Percentiles rank a stretch among this genome's conserved stretches.
These are phyloP conservation scores for Pyricularia sp. DNA, from an alignment of 2,329 filamentous ascomycete species.

Conservation along the genomic window DNA sequence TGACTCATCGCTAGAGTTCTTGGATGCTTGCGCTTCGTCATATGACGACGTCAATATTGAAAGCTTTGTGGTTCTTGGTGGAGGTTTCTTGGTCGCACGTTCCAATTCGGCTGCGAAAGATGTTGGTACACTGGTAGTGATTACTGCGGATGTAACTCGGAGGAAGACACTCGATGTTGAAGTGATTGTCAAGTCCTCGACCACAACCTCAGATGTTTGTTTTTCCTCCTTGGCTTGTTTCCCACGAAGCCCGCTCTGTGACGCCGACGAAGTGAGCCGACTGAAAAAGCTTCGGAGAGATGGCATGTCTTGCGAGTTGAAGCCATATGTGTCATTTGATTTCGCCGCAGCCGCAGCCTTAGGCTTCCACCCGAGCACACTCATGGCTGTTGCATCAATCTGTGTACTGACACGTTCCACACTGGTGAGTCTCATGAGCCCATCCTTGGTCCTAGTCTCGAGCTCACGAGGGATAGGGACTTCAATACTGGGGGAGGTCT, in stretches of 20 bases:
- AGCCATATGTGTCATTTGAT: conserved; percentile 37
- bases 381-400: conserved; percentile 86
- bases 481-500: conserved; percentile 66
- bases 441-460: conserved; percentile 74
- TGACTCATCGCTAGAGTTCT: conserved; percentile 33
- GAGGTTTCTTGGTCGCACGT: conserved; percentile 92
- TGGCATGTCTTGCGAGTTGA: conserved; percentile 35
- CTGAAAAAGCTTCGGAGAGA: conserved; percentile 75
- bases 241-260: conserved; percentile 38
- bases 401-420: conserved; percentile 82
- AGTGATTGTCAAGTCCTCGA: conserved; percentile 61
- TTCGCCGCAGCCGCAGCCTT: conserved; percentile 31
- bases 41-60: conserved; percentile 88
- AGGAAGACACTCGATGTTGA: conserved; percentile 79
- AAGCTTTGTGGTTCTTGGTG: conserved; percentile 77
- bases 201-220: conserved; percentile 49
- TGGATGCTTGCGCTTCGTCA: conserved; percentile 64
- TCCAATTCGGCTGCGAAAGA: conserved; percentile 79
- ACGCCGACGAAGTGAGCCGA: conserved; percentile 52
- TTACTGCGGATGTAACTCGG: conserved; percentile 73
- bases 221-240: conserved; percentile 56
- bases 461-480: conserved; percentile 70
- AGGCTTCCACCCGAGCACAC: conserved; percentile 75
- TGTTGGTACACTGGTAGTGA: conserved; percentile 64
- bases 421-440: conserved; percentile 75